A percentile compares a stretch with the other conserved stretches of the same genome.
Conservation (phyloP, 2,329 filamentous ascomycete genomes). For the Aspergillus pseudoterreus region DNA sequence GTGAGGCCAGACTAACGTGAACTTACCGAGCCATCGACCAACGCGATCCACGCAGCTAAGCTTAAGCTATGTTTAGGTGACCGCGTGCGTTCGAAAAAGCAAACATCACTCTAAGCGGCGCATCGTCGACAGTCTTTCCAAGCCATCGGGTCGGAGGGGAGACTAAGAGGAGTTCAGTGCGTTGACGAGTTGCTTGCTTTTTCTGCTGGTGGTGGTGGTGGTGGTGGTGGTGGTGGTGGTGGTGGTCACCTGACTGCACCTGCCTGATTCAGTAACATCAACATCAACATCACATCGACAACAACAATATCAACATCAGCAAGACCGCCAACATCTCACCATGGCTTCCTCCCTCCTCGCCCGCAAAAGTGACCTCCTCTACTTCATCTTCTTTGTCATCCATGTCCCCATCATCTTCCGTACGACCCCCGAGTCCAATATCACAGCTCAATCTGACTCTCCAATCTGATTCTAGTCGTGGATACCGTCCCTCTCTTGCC, state of each 20-base stretch:
- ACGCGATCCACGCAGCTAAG: slow-evolving; percentile 21
- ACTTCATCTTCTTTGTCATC: slow-evolving; percentile 58
- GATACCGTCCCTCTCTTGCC: slow-evolving; percentile 61
- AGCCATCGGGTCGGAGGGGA: slow-evolving; percentile 10
- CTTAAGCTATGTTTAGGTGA: slow-evolving; percentile 25
- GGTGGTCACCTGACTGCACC: slow-evolving; percentile 7
- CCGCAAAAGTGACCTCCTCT: slow-evolving; percentile 38
- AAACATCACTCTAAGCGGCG: slow-evolving; percentile 14
- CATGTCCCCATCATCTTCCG: slow-evolving; percentile 61
- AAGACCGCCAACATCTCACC: background rate
- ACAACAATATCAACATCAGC: background rate
- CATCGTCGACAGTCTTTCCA: slow-evolving; percentile 8
- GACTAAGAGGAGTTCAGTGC: background rate
- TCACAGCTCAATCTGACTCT: background rate
- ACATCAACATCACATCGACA: background rate
- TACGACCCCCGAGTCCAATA: slow-evolving; percentile 25
- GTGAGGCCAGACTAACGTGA: slow-evolving; percentile 8
- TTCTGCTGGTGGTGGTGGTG: background rate
- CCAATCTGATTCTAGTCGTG: slow-evolving; percentile 44
- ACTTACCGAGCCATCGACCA: background rate
- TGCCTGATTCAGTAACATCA: background rate
- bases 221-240: background rate
- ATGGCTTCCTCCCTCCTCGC: slow-evolving; percentile 22
- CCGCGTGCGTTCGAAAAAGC: slow-evolving; percentile 19
- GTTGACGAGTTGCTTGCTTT: slow-evolving; percentile 7